Conservation (phyloP, 768 basidiomycete genomes). For the Coprinopsis marcescibilis region DNA sequence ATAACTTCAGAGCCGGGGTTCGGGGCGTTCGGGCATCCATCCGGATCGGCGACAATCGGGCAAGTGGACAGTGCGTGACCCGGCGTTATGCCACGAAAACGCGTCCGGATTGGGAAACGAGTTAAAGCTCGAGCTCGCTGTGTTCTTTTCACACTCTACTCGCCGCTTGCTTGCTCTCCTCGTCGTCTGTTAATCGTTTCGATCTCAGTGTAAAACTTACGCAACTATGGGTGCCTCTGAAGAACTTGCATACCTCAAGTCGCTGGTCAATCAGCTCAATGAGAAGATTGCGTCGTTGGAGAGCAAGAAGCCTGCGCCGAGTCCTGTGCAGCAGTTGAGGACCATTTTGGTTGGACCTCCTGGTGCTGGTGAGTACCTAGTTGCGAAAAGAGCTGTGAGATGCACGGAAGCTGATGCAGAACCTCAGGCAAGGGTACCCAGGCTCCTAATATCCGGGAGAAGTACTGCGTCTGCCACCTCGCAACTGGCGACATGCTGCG, state of each 20-base stretch:
- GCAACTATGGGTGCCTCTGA: constrained; percentile 55
- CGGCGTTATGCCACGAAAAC: constrained; percentile 1
- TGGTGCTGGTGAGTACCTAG: constrained; percentile 72
- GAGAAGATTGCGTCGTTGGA: constrained; percentile 84
- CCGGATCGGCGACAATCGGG: constrained; percentile 4
- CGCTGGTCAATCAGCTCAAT: constrained; percentile 83
- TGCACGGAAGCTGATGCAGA: background rate
- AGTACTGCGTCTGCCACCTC: constrained; percentile 96
- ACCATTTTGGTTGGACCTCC: constrained; percentile 95
- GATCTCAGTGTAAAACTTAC: too few relatives aligned
- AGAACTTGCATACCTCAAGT: constrained; percentile 94
- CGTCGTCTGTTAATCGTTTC: constrained; percentile 7
- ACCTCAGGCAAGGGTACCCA: constrained; percentile 93
- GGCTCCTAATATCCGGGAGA: constrained; percentile 85
- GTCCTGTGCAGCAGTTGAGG: constrained; percentile 75
- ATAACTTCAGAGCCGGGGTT: background rate
- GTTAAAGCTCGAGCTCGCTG: background rate
- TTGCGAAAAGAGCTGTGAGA: background rate
- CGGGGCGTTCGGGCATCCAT: background rate
- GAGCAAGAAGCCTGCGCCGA: constrained; percentile 60
- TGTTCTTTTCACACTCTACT: background rate
- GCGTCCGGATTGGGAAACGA: background rate
- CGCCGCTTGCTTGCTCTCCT: constrained; percentile 8
- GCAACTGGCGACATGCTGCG: constrained; percentile 99
- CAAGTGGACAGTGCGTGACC: background rate